Base-by-base conservation (phyloP, 2,329 filamentous ascomycete species). In the Grosmannia clavigera region DNA sequence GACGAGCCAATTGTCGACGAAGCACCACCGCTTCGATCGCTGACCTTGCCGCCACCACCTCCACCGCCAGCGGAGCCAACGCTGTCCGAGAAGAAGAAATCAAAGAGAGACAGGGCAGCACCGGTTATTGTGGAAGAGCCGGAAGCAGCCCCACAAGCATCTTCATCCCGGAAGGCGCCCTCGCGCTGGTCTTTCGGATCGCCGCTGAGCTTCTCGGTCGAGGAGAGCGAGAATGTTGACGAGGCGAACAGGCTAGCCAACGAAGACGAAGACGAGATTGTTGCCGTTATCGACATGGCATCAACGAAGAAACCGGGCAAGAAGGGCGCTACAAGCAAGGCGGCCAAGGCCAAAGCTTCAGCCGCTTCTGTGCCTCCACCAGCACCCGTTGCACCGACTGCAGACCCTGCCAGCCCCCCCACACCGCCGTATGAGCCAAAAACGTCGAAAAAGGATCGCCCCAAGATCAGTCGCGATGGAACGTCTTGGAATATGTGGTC, bases 401-500 rank as follows among this genome's bases (percentile, higher is more conserved):
- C 75, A 22, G 75, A 75, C 5, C 75, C 76, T 27, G 79, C 81
- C 57, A 73, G 72, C 50, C 77, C 78, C 38, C 69, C 75, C 55
- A 75, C 78, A 9, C 78, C 80, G 33, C 76, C 78, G 5, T 74
- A 81, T 19, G 82, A 85, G 57, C 74, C 78, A 14, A 83, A 78
- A 58, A 78, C 78, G 3, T 78, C 78, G 3, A 89, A 84, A 73
- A 95, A 87, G 70, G 88, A 95, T 64, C 86, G 90, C 16, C 76
- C 87, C 33, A 90, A 86, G 68, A 82, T 91, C 64, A 88, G 84
- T 66, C 87, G 89, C 61, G 85, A 87, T 46, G 79, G 59, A n/a
- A 77, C 81, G 14, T 84, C 87, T 35, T 94, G 90, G 90, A 86
- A 85, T 43, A 83, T 84, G 70, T 92, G 87, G 87, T 82, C 81